phyloP scores from a whole-genome alignment of 441 rosid genomes.

The Jatropha podagrica region DNA sequence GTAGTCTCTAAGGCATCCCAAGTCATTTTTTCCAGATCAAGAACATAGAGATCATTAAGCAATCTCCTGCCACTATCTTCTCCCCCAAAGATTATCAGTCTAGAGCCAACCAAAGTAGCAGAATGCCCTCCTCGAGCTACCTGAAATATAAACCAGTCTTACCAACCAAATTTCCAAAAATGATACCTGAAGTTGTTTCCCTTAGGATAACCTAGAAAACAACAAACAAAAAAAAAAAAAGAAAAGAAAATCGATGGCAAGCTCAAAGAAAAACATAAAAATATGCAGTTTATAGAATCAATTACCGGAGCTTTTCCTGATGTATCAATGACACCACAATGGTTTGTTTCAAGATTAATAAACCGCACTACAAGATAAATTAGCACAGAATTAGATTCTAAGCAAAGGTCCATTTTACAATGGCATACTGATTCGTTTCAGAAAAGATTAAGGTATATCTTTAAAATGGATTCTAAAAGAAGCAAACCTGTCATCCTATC shows the following conservation, averaged over 20 bases:
- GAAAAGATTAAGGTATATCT: slow-evolving; percentile 5
- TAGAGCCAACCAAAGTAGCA: slow-evolving; percentile 70
- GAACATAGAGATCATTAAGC: slow-evolving; percentile 74
- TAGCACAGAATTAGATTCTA: slow-evolving; percentile 25
- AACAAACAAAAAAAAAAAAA: slow-evolving; percentile 5
- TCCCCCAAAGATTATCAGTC: slow-evolving; percentile 81
- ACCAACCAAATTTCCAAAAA: slow-evolving; percentile 20
- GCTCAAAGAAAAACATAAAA: slow-evolving; percentile 1
- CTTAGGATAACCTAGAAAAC: not conserved
- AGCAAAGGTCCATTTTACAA: not conserved
- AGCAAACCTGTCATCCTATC: slow-evolving; percentile 64
- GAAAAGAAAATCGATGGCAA: not conserved
- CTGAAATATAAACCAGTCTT: slow-evolving; percentile 44
- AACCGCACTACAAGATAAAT: slow-evolving; percentile 59
- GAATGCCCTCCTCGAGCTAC: slow-evolving; percentile 93
- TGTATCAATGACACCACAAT: slow-evolving; percentile 60
- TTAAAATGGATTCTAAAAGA: slow-evolving; percentile 12
- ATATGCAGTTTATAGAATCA: slow-evolving; percentile 10
- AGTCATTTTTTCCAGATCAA: slow-evolving; percentile 82
- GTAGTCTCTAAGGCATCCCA: slow-evolving; percentile 71
- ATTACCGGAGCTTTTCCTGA: slow-evolving; percentile 84
- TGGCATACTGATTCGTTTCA: slow-evolving; percentile 13
- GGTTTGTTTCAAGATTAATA: slow-evolving; percentile 65
- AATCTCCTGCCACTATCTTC: slow-evolving; percentile 78
- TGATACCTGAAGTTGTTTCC: not conserved